Evolutionary conservation across 345 rosid species (phyloP).

Genomic region (Erucastrum elatum): DNA sequence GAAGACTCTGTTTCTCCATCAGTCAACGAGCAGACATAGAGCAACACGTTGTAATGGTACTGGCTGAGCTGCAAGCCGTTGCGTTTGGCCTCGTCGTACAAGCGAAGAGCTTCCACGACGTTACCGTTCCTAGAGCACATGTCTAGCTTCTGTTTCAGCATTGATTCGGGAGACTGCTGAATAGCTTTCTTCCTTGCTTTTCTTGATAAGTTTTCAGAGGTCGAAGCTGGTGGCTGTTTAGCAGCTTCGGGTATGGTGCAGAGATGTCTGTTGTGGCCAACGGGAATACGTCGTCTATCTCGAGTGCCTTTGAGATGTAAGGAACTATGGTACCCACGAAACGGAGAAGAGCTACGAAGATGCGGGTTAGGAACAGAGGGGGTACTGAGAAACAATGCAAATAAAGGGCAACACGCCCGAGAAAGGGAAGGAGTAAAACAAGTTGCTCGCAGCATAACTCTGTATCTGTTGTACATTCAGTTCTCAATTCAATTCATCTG

Average conservation of each 20-base stretch:
- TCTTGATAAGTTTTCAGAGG: constrained; percentile 37
- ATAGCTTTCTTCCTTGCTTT: constrained; percentile 55
- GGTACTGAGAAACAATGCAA: constrained; percentile 36
- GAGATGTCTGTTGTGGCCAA: constrained; percentile 41
- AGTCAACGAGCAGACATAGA: constrained; percentile 72
- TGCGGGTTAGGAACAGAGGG: constrained; percentile 34
- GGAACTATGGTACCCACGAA: constrained; percentile 29
- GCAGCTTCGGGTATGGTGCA: constrained; percentile 46
- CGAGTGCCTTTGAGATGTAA: constrained; percentile 25
- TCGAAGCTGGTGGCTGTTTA: constrained; percentile 36
- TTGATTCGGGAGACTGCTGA: constrained; percentile 59
- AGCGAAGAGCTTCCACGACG: constrained; percentile 67
- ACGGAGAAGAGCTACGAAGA: constrained; percentile 18
- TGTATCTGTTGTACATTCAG: constrained; percentile 8
- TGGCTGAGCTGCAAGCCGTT: constrained; percentile 50
- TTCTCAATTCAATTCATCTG: constrained; percentile 24
- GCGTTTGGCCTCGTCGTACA: constrained; percentile 74
- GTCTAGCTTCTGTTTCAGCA: constrained; percentile 58
- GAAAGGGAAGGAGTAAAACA: constrained; percentile 42
- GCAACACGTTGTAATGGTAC: constrained; percentile 70
- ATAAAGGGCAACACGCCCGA: constrained; percentile 33
- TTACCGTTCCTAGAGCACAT: constrained; percentile 67
- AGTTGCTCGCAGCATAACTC: constrained; percentile 49
- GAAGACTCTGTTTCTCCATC: constrained; percentile 39
- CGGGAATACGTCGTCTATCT: constrained; percentile 25